These are phyloP conservation scores for Boletus sensibilis DNA, from an alignment of 768 basidiomycete genomes.

Conservation along the genomic window DNA sequence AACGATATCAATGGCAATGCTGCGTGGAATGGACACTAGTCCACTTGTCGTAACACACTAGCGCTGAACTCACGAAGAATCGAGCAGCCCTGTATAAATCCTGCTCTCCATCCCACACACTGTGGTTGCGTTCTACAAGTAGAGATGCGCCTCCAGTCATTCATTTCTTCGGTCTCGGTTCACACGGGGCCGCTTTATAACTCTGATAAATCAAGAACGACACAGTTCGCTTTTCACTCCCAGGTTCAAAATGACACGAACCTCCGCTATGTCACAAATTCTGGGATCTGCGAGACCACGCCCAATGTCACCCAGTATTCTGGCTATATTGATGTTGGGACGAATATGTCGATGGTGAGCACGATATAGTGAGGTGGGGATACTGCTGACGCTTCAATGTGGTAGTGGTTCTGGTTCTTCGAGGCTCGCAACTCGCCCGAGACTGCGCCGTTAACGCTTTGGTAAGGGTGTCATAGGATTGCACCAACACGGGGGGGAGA, in stretches of 20 bases:
- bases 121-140: background rate
- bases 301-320: conserved; percentile 58
- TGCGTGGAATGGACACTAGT: no score
- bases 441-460: conserved; percentile 64
- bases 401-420: conserved; percentile 75
- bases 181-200: background rate
- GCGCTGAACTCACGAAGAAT: no score
- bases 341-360: conserved; percentile 57
- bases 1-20: no score
- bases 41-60: no score
- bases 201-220: background rate
- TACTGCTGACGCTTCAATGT: conserved; percentile 1
- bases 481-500: background rate
- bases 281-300: conserved; percentile 66
- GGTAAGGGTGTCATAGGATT: conserved; percentile 35
- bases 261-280: conserved; percentile 53
- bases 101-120: background rate
- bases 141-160: conserved; percentile 14
- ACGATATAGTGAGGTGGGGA: background rate
- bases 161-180: background rate
- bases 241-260: conserved; percentile 22
- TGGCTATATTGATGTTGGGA: conserved; percentile 59
- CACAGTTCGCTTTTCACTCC: conserved; percentile 10
- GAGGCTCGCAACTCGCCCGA: conserved; percentile 59
- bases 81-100: no score